Percentiles rank a stretch among this genome's conserved stretches.
phyloP scores from a whole-genome alignment of 2,329 filamentous ascomycete genomes.

The Neopestalotiopsis clavispora region DNA sequence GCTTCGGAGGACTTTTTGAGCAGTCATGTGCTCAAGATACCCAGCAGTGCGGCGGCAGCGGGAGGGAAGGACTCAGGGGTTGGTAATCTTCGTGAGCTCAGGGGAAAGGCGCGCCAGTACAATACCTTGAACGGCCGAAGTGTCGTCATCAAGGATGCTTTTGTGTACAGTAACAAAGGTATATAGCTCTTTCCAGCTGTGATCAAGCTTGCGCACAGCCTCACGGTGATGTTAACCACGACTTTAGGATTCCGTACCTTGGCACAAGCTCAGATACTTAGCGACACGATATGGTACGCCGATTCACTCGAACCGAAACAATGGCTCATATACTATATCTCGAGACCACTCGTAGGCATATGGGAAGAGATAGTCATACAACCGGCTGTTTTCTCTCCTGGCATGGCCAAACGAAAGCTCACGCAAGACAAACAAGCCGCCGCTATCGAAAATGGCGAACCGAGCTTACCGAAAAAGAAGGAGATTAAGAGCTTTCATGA shows the following conservation, averaged over 20 bases:
- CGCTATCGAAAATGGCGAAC: conserved; percentile 47
- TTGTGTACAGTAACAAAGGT: conserved; percentile 97
- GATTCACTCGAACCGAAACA: conserved; percentile 87
- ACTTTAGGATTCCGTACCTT: conserved; percentile 83
- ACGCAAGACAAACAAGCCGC: conserved; percentile 42
- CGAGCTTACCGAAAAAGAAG: conserved; percentile 73
- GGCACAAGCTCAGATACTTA: conserved; percentile 85
- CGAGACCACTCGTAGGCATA: conserved; percentile 81
- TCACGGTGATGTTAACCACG: conserved; percentile 29
- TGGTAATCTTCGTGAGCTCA: conserved; percentile 79
- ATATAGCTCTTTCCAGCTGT: conserved; percentile 42
- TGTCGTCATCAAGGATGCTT: conserved; percentile 91
- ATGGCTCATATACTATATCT: conserved; percentile 98
- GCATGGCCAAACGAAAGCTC: conserved; percentile 43
- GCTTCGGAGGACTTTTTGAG: conserved; percentile 92
- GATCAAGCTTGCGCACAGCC: not conserved
- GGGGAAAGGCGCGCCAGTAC: conserved; percentile 93
- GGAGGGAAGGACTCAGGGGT: conserved; percentile 58
- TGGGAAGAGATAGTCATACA: conserved; percentile 78
- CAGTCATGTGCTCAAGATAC: conserved; percentile 93
- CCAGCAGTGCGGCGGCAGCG: conserved; percentile 53
- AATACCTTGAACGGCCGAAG: conserved; percentile 91
- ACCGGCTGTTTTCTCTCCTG: conserved; percentile 64
- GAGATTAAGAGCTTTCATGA: conserved; percentile 91
- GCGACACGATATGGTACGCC: conserved; percentile 86